These are phyloP conservation scores for Yamadazyma kitorensis DNA, from an alignment of 805 yeast genomes.

Conservation along the genomic window DNA sequence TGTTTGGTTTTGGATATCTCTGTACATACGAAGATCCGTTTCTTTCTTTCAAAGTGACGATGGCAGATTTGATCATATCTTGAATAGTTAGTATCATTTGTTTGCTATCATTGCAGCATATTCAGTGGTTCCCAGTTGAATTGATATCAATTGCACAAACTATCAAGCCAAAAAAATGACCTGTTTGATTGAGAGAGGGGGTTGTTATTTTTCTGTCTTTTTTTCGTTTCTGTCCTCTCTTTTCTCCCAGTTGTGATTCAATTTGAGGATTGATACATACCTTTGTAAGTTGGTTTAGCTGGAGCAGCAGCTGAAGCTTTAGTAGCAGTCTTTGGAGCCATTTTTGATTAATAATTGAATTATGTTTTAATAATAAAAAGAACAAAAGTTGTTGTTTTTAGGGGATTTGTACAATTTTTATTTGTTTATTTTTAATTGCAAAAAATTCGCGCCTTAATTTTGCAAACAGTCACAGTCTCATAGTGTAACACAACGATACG, in stretches of 20 bases:
- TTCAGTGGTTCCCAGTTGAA: too few relatives aligned
- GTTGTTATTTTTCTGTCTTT: too few relatives aligned
- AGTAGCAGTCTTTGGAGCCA: slow-evolving; percentile 39
- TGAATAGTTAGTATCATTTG: slow-evolving; percentile 3
- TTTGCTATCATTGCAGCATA: too few relatives aligned
- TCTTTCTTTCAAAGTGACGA: slow-evolving; percentile 70
- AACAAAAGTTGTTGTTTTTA: neutral
- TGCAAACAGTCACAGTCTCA: slow-evolving; percentile 7
- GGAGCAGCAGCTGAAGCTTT: slow-evolving; percentile 20
- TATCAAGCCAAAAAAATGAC: too few relatives aligned
- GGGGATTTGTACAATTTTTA: slow-evolving; percentile 3
- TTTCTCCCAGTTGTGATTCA: too few relatives aligned
- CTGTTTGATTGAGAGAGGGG: too few relatives aligned
- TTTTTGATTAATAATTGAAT: slow-evolving; percentile 17
- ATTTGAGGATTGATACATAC: slow-evolving; percentile 33
- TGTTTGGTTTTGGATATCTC: too few relatives aligned
- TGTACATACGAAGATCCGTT: slow-evolving; percentile 66
- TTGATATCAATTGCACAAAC: too few relatives aligned
- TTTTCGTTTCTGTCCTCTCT: too few relatives aligned
- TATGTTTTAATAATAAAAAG: neutral
- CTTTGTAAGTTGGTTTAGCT: slow-evolving; percentile 47
- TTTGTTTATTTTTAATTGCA: slow-evolving; percentile 16
- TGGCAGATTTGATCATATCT: slow-evolving; percentile 69
- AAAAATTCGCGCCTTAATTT: slow-evolving; percentile 13
- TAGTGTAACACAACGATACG: too few relatives aligned